Conservation (phyloP, 345 rosid species). For the Euphorbia lathyris region DNA sequence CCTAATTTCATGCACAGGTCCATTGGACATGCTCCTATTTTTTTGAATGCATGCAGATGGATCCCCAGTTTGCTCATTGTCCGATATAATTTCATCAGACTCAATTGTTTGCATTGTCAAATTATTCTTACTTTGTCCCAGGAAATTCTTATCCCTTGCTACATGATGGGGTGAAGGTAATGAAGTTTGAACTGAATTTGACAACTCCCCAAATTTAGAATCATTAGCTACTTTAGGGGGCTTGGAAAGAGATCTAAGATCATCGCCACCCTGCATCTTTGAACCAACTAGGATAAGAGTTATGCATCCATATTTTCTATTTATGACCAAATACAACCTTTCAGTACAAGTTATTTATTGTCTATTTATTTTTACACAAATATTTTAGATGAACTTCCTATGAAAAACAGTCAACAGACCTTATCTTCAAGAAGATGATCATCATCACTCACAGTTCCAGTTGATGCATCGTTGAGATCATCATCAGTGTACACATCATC, state of each 20-base stretch:
- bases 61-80: too few species aligned
- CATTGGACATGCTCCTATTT: conserved; percentile 36
- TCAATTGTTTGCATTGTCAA: conserved; percentile 19
- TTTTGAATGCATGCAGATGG: conserved; percentile 33
- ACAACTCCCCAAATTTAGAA: conserved; percentile 28
- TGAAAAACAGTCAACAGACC: conserved; percentile 36
- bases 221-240: conserved; percentile 34
- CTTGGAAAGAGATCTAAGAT: conserved; percentile 33
- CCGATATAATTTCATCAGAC: too few species aligned
- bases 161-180: conserved; percentile 25
- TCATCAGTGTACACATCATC: conserved; percentile 56
- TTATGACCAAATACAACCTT: not conserved
- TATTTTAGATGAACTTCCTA: conserved; percentile 3
- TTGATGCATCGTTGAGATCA: conserved; percentile 46
- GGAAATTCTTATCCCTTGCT: conserved; percentile 26
- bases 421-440: conserved; percentile 39
- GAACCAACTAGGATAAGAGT: conserved; percentile 5
- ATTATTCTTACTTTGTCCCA: conserved; percentile 22
- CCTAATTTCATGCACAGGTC: conserved; percentile 36
- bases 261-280: conserved; percentile 46
- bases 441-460: conserved; percentile 42
- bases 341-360: not conserved
- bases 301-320: not conserved
- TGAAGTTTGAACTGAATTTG: conserved; percentile 33
- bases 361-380: too few species aligned